Conservation (phyloP, 768 basidiomycete species). For the Auriscalpium orientale region DNA sequence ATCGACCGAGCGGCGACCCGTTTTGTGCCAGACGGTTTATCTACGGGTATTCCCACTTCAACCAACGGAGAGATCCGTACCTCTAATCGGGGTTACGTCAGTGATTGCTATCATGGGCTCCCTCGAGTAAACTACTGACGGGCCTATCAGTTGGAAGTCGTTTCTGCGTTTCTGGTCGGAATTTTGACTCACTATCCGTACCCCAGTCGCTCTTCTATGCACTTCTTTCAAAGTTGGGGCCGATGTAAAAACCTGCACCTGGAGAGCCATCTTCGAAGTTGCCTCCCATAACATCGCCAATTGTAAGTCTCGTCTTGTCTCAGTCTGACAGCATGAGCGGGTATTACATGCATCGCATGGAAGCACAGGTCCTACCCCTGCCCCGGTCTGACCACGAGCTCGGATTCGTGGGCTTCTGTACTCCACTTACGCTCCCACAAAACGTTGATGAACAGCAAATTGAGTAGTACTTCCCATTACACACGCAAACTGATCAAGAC, state of each 20-base stretch:
- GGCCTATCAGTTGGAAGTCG: slow-evolving; percentile 30
- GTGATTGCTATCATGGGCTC: slow-evolving; percentile 27
- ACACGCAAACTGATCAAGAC: slow-evolving; percentile 10
- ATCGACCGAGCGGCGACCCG: slow-evolving; percentile 24
- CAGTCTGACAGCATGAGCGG: not conserved
- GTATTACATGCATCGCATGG: slow-evolving; percentile 16
- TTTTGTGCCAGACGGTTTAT: slow-evolving; percentile 55
- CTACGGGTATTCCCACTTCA: slow-evolving; percentile 75
- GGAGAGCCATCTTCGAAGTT: slow-evolving; percentile 78
- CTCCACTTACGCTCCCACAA: slow-evolving; percentile 64
- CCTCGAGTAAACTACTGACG: slow-evolving; percentile 3
- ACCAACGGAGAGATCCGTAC: slow-evolving; percentile 55
- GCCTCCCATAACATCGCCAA: slow-evolving; percentile 80
- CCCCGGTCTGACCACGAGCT: slow-evolving; percentile 60
- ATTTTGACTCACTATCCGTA: slow-evolving; percentile 75
- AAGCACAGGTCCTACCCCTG: slow-evolving; percentile 74
- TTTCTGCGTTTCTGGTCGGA: slow-evolving; percentile 76
- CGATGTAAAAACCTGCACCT: slow-evolving; percentile 62
- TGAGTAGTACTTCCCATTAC: slow-evolving; percentile 38
- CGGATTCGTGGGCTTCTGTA: slow-evolving; percentile 74
- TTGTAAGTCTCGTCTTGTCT: slow-evolving; percentile 43
- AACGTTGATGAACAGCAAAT: slow-evolving; percentile 70
- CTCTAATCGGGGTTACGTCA: slow-evolving; percentile 76
- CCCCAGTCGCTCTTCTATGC: slow-evolving; percentile 72
- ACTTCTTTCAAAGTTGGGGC: slow-evolving; percentile 64